These are phyloP conservation scores for Aureococcus anophagefferens DNA, from an alignment of 108 stramenopile genomes.

Conservation along the genomic window DNA sequence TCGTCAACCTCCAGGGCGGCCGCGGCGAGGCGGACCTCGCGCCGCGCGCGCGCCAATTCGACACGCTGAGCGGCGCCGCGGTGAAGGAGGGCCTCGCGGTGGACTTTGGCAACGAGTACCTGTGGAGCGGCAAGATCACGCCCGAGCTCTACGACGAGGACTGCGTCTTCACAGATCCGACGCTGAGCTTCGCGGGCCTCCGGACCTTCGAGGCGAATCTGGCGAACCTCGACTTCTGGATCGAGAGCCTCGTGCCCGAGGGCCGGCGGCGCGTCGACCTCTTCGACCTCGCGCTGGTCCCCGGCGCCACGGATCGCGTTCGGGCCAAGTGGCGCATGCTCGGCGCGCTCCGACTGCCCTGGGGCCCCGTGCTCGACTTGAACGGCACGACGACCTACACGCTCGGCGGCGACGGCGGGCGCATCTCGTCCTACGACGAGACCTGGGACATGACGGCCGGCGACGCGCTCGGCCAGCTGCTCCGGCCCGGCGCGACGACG, in stretches of 20 bases:
- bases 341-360: conserved; percentile 21
- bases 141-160: conserved; percentile 13
- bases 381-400: conserved; percentile 20
- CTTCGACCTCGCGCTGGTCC: conserved; percentile 15
- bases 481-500: neutral
- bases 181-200: conserved; percentile 24
- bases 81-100: neutral
- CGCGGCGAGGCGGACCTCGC: too few relatives aligned
- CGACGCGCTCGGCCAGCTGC: conserved; percentile 16
- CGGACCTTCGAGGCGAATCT: conserved; percentile 24
- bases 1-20: too few relatives aligned
- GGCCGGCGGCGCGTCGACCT: conserved; percentile 8
- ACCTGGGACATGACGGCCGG: conserved; percentile 20
- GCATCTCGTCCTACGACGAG: conserved; percentile 24
- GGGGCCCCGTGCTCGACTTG: conserved; percentile 4
- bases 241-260: conserved; percentile 13
- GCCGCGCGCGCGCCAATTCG: too few relatives aligned
- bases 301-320: conserved; percentile 12
- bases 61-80: neutral
- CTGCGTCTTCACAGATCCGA: conserved; percentile 28
- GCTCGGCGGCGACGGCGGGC: neutral
- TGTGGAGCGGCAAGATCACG: neutral
- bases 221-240: conserved; percentile 13
- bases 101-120: neutral
- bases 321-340: conserved; percentile 23